These are phyloP conservation scores for Penicillium sp. DNA, from an alignment of 2,329 filamentous ascomycete species.

Conservation along the genomic window DNA sequence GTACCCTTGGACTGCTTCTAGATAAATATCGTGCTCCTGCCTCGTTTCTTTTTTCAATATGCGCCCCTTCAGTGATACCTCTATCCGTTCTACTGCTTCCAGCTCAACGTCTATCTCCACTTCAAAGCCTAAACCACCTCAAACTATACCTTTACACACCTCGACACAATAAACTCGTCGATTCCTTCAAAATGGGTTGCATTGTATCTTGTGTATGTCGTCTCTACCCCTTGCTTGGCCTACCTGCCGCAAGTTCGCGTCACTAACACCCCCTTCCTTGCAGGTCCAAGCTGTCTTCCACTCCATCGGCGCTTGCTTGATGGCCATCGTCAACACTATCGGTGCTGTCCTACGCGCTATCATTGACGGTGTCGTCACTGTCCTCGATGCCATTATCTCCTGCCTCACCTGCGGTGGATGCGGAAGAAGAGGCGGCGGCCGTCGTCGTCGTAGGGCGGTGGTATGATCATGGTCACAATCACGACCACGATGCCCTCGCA, in stretches of 20 bases:
- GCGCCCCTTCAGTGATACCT: conserved; percentile 31
- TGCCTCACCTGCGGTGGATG: conserved; percentile 57
- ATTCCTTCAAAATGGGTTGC: conserved; percentile 68
- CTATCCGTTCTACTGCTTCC: conserved; percentile 30
- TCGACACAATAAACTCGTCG: conserved; percentile 4
- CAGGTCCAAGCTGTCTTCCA: conserved; percentile 62
- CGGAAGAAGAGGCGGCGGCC: conserved; percentile 21
- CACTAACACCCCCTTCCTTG: conserved; percentile 13
- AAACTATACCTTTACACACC: conserved; percentile 4
- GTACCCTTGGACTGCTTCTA: not conserved
- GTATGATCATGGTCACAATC: not conserved
- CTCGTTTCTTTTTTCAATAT: conserved; percentile 15
- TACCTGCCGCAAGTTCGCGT: not conserved
- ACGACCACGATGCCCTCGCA: not conserved
- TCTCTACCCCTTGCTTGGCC: not conserved
- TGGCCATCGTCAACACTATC: conserved; percentile 68
- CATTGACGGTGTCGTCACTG: conserved; percentile 64
- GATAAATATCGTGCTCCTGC: not conserved
- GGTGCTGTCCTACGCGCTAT: conserved; percentile 66
- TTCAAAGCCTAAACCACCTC: conserved; percentile 15
- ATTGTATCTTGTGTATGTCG: conserved; percentile 77
- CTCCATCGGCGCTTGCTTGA: conserved; percentile 66
- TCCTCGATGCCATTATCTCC: conserved; percentile 67
- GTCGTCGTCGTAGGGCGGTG: conserved; percentile 19
- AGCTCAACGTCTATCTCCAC: conserved; percentile 17